Base-by-base conservation (phyloP, 345 rosid species). In the Rhizophora mangle region DNA sequence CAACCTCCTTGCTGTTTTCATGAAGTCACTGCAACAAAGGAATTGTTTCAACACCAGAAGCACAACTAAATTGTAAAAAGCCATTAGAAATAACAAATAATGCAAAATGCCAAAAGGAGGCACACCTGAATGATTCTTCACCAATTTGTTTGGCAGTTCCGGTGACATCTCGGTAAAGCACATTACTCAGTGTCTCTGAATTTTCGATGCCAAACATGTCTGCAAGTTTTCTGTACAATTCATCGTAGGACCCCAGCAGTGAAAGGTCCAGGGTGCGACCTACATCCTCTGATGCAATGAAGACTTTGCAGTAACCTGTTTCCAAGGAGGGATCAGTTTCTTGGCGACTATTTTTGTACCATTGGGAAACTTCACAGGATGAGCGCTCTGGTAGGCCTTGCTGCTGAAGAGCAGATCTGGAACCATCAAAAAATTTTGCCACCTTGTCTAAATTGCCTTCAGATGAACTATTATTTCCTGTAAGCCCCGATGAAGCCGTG, bases 231-330 rank as follows among this genome's bases (percentile, higher is more conserved):
- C 72, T 62, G 72, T 70, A 61, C 67, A 86, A 31, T 57, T 83
- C 87, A 0, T 82, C 84, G 4, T 86, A 86, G 5, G 87, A 82
- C 18, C 73, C 64, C 19, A 86, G 76, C 68, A 77, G 69, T 1
- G 86, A 67, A 13, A 86, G 89, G 62, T 86, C 84, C 3, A 86
- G 76, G 5, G 85, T 83, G 20, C 89, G 86, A 30, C 89, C 89
- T 11, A 82, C 82, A 31, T 86, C 86, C 64, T 86, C 87, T 0
- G 87, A 83, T 71, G 80, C 87, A 77, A 86, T 74, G 80, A 86
- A 86, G 19, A 86, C 87, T 67, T 82, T 86, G 80, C 89, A 86
- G 27, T 82, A 83, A 43, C 87, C 83, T 3, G 71, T 76, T 64
- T 83, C 83, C 24, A 70, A 65, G 22, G 70, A 68, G 8, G 65